A percentile compares a stretch with the other conserved stretches of the same genome.
These are phyloP conservation scores for Cercospora zeina DNA, from an alignment of 2,329 filamentous ascomycete species.

Conservation along the genomic window DNA sequence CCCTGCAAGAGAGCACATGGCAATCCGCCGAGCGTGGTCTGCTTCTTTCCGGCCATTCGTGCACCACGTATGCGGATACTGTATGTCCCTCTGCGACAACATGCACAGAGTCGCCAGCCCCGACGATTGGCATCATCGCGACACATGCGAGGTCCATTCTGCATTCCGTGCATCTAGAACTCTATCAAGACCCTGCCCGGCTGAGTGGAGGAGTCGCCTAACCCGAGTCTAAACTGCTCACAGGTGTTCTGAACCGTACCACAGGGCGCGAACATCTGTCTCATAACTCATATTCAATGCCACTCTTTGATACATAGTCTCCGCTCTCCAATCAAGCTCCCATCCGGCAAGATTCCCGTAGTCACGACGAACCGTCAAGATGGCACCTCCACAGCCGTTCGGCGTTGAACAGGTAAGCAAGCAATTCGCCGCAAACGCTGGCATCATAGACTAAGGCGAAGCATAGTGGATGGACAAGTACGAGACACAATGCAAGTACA, in stretches of 20 bases:
- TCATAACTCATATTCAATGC: not conserved
- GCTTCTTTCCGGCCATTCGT: not conserved
- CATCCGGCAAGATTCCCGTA: not conserved
- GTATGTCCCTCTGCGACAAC: not conserved
- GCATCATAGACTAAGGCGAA: slow-evolving; percentile 6
- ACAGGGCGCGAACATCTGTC: not conserved
- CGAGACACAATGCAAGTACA: slow-evolving; percentile 58
- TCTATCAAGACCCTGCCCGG: not conserved
- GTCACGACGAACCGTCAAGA: slow-evolving; percentile 11
- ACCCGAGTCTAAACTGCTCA: slow-evolving; percentile 4
- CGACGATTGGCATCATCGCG: not conserved
- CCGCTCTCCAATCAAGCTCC: not conserved
- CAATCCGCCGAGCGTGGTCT: not conserved
- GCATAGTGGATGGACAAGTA: slow-evolving; percentile 60
- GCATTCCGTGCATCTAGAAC: not conserved
- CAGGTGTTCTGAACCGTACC: not conserved
- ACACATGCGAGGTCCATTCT: not conserved
- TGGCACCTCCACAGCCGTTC: slow-evolving; percentile 52
- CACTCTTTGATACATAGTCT: not conserved
- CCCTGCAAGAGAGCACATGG: slow-evolving; percentile 1
- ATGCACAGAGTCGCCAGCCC: not conserved
- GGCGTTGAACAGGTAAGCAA: slow-evolving; percentile 67
- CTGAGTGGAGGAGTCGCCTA: not conserved
- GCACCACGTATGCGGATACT: not conserved
- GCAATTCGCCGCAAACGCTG: slow-evolving; percentile 25